These are phyloP conservation scores for Trichophyton simii DNA, from an alignment of 2,329 filamentous ascomycete genomes.

Conservation along the genomic window DNA sequence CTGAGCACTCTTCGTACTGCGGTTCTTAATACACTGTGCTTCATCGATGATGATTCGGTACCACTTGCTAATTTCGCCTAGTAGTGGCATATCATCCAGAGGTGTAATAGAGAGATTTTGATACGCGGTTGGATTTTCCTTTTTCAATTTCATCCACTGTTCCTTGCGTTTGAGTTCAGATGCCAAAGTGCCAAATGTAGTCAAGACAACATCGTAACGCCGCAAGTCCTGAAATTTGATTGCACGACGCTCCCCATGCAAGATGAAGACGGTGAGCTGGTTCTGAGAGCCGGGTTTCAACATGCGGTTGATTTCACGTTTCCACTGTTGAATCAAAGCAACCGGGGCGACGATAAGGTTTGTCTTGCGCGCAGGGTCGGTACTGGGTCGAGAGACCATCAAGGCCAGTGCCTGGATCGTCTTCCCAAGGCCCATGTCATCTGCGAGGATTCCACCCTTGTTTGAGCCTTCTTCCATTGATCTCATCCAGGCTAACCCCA, in stretches of 20 bases:
- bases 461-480: conserved; percentile 57
- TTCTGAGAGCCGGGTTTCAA: conserved; percentile 42
- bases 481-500: conserved; percentile 65
- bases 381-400: conserved; percentile 55
- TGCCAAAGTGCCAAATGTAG: conserved; percentile 62
- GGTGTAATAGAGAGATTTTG: conserved; percentile 23
- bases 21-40: conserved; percentile 71
- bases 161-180: conserved; percentile 53
- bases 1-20: conserved; percentile 47
- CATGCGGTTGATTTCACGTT: conserved; percentile 62
- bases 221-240: conserved; percentile 48
- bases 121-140: conserved; percentile 29
- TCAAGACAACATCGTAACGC: conserved; percentile 61
- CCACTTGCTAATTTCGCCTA: conserved; percentile 50
- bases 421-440: conserved; percentile 77
- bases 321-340: conserved; percentile 72
- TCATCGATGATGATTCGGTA: conserved; percentile 66
- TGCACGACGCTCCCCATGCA: conserved; percentile 53
- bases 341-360: conserved; percentile 76
- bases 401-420: conserved; percentile 72
- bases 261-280: conserved; percentile 52
- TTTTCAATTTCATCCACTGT: conserved; percentile 39
- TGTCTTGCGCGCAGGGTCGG: conserved; percentile 49
- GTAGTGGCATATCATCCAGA: conserved; percentile 40
- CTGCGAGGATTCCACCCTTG: conserved; percentile 64